Base-by-base conservation (phyloP, 2,329 filamentous ascomycete genomes). In the Claviceps sp. region DNA sequence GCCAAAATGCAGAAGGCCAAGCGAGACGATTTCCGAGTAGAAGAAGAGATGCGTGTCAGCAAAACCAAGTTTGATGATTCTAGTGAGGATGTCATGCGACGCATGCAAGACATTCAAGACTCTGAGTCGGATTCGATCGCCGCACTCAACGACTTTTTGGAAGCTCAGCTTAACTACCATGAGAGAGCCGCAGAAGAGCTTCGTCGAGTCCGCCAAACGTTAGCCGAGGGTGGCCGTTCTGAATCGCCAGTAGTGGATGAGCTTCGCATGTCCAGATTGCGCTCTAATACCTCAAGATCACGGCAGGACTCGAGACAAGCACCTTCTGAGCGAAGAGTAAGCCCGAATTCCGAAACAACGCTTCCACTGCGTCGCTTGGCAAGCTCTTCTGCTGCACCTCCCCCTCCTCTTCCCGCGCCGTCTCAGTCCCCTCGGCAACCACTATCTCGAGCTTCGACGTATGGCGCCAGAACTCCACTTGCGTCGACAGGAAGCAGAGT, bases 21-120 rank as follows among this genome's bases (percentile, higher is more conserved):
- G 72, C 88, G 85, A 61, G 91, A 97, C 62, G 91, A 97, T 65
- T 95, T 93, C 71, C 79, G 88, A 55, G 77, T 93, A 52, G 93
- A 97, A 67, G 91, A 97, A 64, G 91, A 97, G 68, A 78, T 95
- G 50, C 85, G 91, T 52, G 79, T 82, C 29, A 88, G 93, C 66
- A 95, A 95, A 67, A 86, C 88, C 60, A 97, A 97, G 70, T 97
- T 95, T 63, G 93, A 97, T 64, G 93, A 97, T 71, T 85, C 88
- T 16, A 93, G 80, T 63, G 91, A 97, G 63, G 91, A 97, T 61
- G 90, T 97, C 51, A 78, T 84, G 60, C 81, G 91, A 54, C 80
- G 91, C 51, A 97, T 97, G 93, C 82, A 94, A 68, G 91, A 97
- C 63, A 94, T 97, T 70, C 91, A 93, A 71, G 90, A 96, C 61